A percentile compares a stretch with the other conserved stretches of the same genome.
Evolutionary conservation across 2,329 filamentous ascomycete genomes (phyloP).

Genomic region (Cryphonectria japonica): DNA sequence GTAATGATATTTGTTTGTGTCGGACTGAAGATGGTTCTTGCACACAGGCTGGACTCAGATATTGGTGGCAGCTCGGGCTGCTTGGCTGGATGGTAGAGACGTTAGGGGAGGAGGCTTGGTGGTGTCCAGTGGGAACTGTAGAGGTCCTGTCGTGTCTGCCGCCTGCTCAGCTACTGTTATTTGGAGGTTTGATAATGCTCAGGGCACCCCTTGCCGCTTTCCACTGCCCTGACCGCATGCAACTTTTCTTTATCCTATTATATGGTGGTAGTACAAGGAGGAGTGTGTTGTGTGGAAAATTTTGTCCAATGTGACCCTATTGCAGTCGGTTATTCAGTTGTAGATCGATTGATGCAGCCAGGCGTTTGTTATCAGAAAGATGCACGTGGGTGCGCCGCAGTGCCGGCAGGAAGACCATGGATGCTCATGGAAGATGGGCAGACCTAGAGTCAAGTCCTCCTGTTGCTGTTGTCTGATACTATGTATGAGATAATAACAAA

Average conservation of each 20-base stretch:
- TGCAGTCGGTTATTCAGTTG: conserved; percentile 22
- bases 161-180: conserved; percentile 17
- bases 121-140: background rate
- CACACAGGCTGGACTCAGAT: background rate
- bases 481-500: background rate
- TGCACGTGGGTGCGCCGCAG: conserved; percentile 1
- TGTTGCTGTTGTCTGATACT: background rate
- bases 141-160: conserved; percentile 11
- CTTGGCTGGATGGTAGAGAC: conserved; percentile 14
- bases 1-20: background rate
- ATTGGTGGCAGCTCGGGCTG: background rate
- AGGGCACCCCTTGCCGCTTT: conserved; percentile 22
- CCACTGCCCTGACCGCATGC: conserved; percentile 16
- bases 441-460: background rate
- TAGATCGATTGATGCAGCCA: conserved; percentile 19
- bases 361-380: conserved; percentile 13
- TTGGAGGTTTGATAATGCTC: conserved; percentile 20
- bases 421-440: background rate
- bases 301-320: conserved; percentile 28
- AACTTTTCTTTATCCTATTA: background rate
- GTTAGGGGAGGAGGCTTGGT: background rate
- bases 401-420: conserved; percentile 1
- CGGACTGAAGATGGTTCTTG: background rate
- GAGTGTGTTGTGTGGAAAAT: background rate
- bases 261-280: background rate